Base-by-base conservation (phyloP, 176 grass and related monocot species). In the Puya raimondii region DNA sequence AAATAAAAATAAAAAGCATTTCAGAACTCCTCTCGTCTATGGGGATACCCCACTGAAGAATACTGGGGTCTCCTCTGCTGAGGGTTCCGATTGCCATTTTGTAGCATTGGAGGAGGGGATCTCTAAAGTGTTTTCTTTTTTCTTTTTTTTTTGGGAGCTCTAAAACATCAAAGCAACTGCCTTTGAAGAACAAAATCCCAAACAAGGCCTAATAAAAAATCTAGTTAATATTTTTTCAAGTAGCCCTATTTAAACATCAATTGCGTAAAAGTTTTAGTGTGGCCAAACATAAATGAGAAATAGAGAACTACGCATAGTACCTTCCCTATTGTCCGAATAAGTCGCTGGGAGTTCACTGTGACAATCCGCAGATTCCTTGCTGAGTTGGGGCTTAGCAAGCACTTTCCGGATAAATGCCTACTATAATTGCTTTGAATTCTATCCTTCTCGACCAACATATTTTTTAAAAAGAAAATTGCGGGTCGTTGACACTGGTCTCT, bases 401-500 rank as follows among this genome's bases (percentile, higher is more conserved):
- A 99, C 79, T 83, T 90, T 53, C 16, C 51, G 2, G 74, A 67
- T 18, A 65, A 67, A 71, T 84, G 65, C 76, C 87, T 92, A 48
- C 21, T 93, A 71, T 91, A 99, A 54, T 67, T 78, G 72, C 77
- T 82, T 74, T 86, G 50, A 4, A 72, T 87, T 80, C 72, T 93
- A 64, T 79, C 76, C 50, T 82, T 68, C 12, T 64, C 14, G 0
- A 75, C 80, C 79, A 50, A 66, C 70, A 93, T 70, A 53, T 63
- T 86, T 51, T 88, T 74, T 2, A 99, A 78, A 70, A 84, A 93
- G 76, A 93, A 99, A 77, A 82, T 48, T 42, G 82, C 51, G 2
- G 76, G 85, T 25, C 85, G 80, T 89, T 86, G 77, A 78, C 94
- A 99, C 69, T 85, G 78, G 14, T 93, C 80, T 70, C 72, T 85